These are phyloP conservation scores for Wickerhamiella kazuoi DNA, from an alignment of 805 yeast species.

Conservation along the genomic window DNA sequence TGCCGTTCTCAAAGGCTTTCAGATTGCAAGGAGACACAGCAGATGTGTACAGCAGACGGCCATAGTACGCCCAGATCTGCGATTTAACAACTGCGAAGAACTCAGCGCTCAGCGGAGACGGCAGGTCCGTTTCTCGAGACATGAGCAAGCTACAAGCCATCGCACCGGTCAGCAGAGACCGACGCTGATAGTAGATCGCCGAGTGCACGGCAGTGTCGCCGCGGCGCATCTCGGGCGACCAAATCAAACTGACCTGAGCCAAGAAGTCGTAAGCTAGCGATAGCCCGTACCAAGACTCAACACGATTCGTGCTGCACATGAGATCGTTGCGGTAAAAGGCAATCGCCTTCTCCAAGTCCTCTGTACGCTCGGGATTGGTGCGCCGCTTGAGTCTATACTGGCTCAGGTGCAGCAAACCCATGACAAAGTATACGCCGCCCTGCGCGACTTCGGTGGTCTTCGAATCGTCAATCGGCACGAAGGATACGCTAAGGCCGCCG, in stretches of 20 bases:
- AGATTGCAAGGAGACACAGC: constrained; percentile 20
- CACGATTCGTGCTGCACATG: constrained; percentile 42
- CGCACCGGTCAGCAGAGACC: constrained; percentile 51
- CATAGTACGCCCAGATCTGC: constrained; percentile 35
- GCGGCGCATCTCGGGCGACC: constrained; percentile 1
- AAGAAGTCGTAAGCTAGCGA: constrained; percentile 63
- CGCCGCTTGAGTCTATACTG: constrained; percentile 55
- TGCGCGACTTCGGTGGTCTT: constrained; percentile 24
- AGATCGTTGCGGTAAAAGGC: constrained; percentile 50
- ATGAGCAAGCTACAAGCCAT: constrained; percentile 42
- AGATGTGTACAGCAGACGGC: constrained; percentile 33
- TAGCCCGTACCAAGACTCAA: constrained; percentile 73
- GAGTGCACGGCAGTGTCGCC: constrained; percentile 20
- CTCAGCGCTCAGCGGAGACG: constrained; percentile 3
- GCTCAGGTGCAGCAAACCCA: constrained; percentile 52
- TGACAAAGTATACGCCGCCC: constrained; percentile 48
- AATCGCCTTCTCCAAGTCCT: constrained; percentile 63
- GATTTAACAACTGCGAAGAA: constrained; percentile 24
- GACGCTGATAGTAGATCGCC: constrained; percentile 50
- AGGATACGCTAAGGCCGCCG: constrained; percentile 11
- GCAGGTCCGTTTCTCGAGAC: not conserved
- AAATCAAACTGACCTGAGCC: constrained; percentile 54
- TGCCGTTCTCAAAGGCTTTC: constrained; percentile 40
- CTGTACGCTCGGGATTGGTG: constrained; percentile 61
- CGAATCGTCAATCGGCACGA: constrained; percentile 14